Conservation (phyloP, 768 basidiomycete genomes). For the Kwoniella shandongensis region DNA sequence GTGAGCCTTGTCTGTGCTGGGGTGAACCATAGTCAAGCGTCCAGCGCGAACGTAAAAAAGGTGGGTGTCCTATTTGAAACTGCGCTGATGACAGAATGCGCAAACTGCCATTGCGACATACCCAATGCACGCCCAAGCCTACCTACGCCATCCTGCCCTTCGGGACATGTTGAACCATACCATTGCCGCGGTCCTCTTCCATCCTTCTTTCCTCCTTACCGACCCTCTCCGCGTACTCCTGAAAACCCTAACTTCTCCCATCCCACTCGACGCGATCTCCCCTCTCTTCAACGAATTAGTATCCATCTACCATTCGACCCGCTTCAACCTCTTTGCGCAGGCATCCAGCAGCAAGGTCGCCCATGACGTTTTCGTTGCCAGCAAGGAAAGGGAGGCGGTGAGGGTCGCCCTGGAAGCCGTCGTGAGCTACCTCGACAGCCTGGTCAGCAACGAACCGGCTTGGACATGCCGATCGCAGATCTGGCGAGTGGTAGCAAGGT, state of each 20-base stretch:
- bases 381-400: conserved; percentile 32
- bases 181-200: conserved; percentile 14
- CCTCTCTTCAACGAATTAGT: conserved; percentile 18
- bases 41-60: conserved; percentile 10
- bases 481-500: conserved; percentile 29
- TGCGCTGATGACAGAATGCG: conserved; percentile 5
- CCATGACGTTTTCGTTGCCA: conserved; percentile 34
- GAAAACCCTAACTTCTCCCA: not conserved
- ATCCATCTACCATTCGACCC: conserved; percentile 10
- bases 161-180: not conserved
- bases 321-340: conserved; percentile 38
- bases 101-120: not conserved
- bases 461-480: conserved; percentile 16
- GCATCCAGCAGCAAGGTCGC: conserved; percentile 30
- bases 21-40: not conserved
- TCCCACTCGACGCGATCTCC: conserved; percentile 6
- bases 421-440: conserved; percentile 5
- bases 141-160: not conserved
- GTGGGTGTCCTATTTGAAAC: not conserved
- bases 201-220: conserved; percentile 8
- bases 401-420: conserved; percentile 8
- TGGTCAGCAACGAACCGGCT: not conserved
- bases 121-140: conserved; percentile 3
- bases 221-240: conserved; percentile 10
- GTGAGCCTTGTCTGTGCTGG: not conserved